Percentiles rank a stretch among this genome's conserved stretches.
phyloP scores from a whole-genome alignment of 1,284 basidiomycete genomes.

The Papiliotrema flavescens region DNA sequence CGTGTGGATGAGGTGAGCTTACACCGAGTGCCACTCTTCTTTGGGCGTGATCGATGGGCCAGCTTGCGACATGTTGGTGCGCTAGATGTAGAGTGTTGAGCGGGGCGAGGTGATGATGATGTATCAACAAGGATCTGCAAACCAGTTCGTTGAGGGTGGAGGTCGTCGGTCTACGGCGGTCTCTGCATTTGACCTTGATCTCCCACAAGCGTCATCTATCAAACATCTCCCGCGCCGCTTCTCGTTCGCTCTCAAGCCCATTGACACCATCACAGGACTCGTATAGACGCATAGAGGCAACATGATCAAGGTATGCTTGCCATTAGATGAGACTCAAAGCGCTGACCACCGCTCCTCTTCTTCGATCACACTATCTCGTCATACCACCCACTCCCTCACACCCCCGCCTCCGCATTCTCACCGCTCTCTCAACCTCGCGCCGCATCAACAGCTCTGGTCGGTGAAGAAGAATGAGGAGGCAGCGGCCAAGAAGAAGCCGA shows the following conservation, averaged over 20 bases:
- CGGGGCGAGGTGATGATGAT: neutral
- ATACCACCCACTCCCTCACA: neutral
- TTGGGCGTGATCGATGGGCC: slow-evolving; percentile 9
- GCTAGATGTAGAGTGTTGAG: neutral
- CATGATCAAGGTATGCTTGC: slow-evolving; percentile 12
- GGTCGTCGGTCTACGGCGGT: neutral
- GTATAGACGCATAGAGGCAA: neutral
- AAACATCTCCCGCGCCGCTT: neutral
- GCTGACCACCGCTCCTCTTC: neutral
- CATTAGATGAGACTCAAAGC: too few species aligned
- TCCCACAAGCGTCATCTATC: too few species aligned
- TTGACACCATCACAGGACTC: neutral
- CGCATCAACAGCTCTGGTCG: slow-evolving; percentile 73
- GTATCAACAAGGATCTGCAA: neutral
- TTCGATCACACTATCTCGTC: neutral
- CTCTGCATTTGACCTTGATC: neutral
- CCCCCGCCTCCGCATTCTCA: neutral
- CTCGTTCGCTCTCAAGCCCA: neutral
- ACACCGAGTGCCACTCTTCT: slow-evolving; percentile 34
- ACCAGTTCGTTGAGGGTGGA: neutral
- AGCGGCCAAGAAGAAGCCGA: slow-evolving; percentile 90
- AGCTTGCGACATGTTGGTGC: slow-evolving; percentile 7
- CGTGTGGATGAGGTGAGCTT: slow-evolving; percentile 1
- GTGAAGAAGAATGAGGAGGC: slow-evolving; percentile 94
- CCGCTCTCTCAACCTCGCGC: neutral